Evolutionary conservation across 2,329 filamentous ascomycete genomes (phyloP).

Genomic region (Hirsutella rhossiliensis): DNA sequence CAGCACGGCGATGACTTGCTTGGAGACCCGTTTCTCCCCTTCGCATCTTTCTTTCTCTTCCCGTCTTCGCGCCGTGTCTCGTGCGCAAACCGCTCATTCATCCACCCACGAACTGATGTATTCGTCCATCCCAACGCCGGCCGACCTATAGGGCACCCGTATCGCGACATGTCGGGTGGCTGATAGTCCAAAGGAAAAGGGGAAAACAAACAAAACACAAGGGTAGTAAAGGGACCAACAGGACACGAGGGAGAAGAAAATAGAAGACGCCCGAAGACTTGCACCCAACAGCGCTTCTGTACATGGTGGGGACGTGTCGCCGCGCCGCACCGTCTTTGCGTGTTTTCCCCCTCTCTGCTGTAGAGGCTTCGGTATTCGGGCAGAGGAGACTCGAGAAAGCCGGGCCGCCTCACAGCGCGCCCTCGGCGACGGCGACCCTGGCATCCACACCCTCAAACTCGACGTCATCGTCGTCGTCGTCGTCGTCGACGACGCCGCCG

Average conservation of each 20-base stretch:
- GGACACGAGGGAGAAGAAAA: neutral
- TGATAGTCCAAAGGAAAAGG: neutral
- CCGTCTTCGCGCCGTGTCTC: no score
- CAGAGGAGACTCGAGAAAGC: no score
- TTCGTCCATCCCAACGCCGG: constrained; percentile 3
- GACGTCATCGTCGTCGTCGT: constrained; percentile 39
- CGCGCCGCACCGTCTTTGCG: no score
- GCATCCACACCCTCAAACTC: constrained; percentile 26
- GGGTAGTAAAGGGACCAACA: neutral
- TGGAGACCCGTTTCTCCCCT: no score
- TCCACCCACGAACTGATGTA: neutral
- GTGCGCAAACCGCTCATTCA: neutral
- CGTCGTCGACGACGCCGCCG: constrained; percentile 51
- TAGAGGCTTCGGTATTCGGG: no score
- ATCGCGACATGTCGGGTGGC: neutral
- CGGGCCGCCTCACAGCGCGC: constrained; percentile 4
- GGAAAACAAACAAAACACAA: neutral
- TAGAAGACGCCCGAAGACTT: no score
- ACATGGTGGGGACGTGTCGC: no score
- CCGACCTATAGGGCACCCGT: neutral
- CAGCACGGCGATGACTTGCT: no score
- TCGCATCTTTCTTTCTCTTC: no score
- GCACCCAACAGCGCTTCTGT: no score
- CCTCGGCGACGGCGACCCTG: constrained; percentile 15
- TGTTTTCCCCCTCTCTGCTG: no score